Evolutionary conservation across 169 alveolate species (phyloP), one percentile per base, ranked within the genome.

Genomic region (Plasmodium vinckei): DNA sequence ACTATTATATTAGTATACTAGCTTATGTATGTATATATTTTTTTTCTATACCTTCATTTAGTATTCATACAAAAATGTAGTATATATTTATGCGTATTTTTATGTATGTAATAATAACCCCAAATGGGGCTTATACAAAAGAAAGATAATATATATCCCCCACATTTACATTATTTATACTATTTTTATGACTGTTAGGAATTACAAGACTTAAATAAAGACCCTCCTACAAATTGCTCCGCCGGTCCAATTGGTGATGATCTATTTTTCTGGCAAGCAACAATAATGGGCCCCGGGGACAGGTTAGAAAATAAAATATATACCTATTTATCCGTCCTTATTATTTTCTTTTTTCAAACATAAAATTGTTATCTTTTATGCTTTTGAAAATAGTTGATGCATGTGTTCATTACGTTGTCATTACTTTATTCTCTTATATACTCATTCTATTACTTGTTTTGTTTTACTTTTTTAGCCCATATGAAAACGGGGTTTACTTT

Each of bases 231-330:
- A 12, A 97, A 97, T 95, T 98, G 99, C 94, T 96, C 99, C 51
- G 99, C 99, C 42, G 99, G 99, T 7, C 99, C 99, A 13, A 97
- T 97, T 23, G 99, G 98, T 33, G 99, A 98, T 73, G 99, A 99
- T 91, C 94, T 97, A 95, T 98, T 97, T 94, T 98, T 98, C 91
- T 99, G 99, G 99, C 99, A 98, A 90, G 99, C 99, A 17, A 98
- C 99, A n/a, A 98, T 98, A 82, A 97, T 98, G 99, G 99, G 99
- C 47, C 99, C 99, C 1, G 98, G 97, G 25, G 99, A 98, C 92
- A 96, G 98, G 97, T 95, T 44, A 44, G 89, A 51, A 49, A 70
- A 59, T 21, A 57, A 25, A 87, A 61, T 53, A 47, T 47, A 64
- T 60, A 0, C 7, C 42, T 33, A 33, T 3, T 2, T 33, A 4